phyloP scores from a whole-genome alignment of 2,329 filamentous ascomycete species.

The Penicillium sp. region DNA sequence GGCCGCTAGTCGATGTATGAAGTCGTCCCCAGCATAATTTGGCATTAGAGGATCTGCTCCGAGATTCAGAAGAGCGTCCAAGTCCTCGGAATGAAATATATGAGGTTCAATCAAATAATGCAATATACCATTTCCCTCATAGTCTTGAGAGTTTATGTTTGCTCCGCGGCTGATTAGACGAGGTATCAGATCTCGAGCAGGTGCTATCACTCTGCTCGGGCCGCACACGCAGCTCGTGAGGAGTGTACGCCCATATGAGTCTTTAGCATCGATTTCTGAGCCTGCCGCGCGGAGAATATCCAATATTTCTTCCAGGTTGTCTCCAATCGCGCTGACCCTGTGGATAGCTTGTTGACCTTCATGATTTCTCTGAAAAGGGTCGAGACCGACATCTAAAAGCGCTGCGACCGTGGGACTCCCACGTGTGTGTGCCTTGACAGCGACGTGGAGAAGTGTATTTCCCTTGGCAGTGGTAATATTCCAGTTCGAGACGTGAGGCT shows the following conservation, averaged over 20 bases:
- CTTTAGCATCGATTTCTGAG: too few species aligned
- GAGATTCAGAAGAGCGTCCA: slow-evolving; percentile 18
- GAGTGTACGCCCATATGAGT: too few species aligned
- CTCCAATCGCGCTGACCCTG: too few species aligned
- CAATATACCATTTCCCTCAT: slow-evolving; percentile 15
- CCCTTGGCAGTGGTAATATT: slow-evolving; percentile 13
- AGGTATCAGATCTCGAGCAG: background rate
- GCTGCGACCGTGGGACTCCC: too few species aligned
- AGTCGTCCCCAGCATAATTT: slow-evolving; percentile 21
- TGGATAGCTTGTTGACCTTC: too few species aligned
- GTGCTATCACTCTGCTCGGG: too few species aligned
- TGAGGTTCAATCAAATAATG: too few species aligned
- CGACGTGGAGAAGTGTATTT: slow-evolving; percentile 22
- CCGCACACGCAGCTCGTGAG: too few species aligned
- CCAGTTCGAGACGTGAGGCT: slow-evolving; percentile 17
- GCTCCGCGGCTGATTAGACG: slow-evolving; percentile 16
- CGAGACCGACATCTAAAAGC: too few species aligned
- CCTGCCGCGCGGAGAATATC: too few species aligned
- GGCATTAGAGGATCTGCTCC: slow-evolving; percentile 15
- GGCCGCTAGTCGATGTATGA: slow-evolving; percentile 18
- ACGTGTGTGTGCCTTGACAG: background rate
- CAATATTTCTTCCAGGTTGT: too few species aligned
- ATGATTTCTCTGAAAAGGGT: too few species aligned
- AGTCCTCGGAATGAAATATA: background rate
- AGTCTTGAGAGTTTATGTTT: slow-evolving; percentile 21